Evolutionary conservation across 75 land plant genomes (phyloP).

Genomic region (Cunninghamia lanceolata): DNA sequence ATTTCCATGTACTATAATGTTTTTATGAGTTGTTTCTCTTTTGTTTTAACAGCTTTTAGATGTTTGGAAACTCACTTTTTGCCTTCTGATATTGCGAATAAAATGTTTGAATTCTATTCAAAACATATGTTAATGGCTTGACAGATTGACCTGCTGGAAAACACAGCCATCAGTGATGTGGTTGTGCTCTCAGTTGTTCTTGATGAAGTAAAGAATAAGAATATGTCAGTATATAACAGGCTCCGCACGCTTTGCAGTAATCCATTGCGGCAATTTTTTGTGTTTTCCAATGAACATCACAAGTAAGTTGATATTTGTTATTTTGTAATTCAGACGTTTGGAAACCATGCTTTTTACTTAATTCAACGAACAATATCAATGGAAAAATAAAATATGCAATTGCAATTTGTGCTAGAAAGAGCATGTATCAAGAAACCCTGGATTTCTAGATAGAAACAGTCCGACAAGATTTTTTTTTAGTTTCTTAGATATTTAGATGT

Average conservation of each 20-base stretch:
- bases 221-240: slow-evolving; percentile 80
- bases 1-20: neutral
- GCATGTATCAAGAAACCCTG: neutral
- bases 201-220: slow-evolving; percentile 93
- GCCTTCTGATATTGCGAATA: neutral
- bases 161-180: slow-evolving; percentile 71
- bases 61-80: neutral
- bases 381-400: neutral
- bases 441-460: neutral
- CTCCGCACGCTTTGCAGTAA: slow-evolving; percentile 67
- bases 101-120: neutral
- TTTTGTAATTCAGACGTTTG: neutral
- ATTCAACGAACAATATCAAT: neutral
- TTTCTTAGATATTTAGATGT: neutral
- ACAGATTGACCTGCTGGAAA: slow-evolving; percentile 96
- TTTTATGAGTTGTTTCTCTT: neutral
- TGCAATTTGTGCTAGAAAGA: neutral
- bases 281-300: slow-evolving; percentile 91
- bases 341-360: neutral
- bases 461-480: neutral
- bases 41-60: neutral
- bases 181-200: slow-evolving; percentile 85
- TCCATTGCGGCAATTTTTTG: slow-evolving; percentile 65
- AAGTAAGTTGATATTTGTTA: slow-evolving; percentile 39
- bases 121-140: neutral